Base-by-base conservation (phyloP, 371 early-diverging fungal genomes). In the Haplosporangium sp. region DNA sequence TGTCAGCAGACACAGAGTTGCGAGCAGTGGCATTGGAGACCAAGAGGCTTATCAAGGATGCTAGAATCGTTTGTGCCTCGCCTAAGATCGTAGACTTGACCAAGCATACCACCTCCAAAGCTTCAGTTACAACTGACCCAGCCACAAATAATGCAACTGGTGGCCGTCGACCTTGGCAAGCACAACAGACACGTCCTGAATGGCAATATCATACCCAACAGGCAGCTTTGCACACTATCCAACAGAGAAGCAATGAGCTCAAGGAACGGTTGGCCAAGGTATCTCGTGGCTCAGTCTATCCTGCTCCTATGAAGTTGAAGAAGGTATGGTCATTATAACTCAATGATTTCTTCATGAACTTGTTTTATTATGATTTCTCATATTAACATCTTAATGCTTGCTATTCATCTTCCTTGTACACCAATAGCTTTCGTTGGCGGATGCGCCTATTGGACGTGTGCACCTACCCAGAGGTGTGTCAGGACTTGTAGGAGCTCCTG, bases 161-260 rank as follows among this genome's bases (percentile, higher is more conserved):
- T n/a, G 15, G 39, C n/a, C 73, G 74, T 52, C 71, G 71, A 27
- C 68, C 83, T 50, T 93, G 94, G 94, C 85, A 86, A 63, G 88
- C 90, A 17, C 82, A 83, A 40, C 84, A 87, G 72, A 84, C 83
- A 11, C 81, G 84, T 44, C 92, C 93, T n/a, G 87, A 88, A 61
- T 93, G 89, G 74, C 92, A 91, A 66, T 91, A 91, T 82, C 92
- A 92, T 69, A 84, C 88, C 71, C 93, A 93, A 67, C 93, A 93
- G 75, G 88, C 93, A 10, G 88, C 91, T 7, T 67, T 92, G 35
- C 82, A 87, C 58, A 92, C 91, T 52, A 85, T 92, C 42, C 88
- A 90, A 50, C 85, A 89, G 61, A 88, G 92, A 55, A 89, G 90
- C 65, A 70, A 85, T n/a, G 86, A 90, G 66, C 84, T 92, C 65